Percentiles rank a stretch among this genome's conserved stretches.
These are phyloP conservation scores for Tulasnella sp. DNA, from an alignment of 768 basidiomycete genomes.

Conservation along the genomic window DNA sequence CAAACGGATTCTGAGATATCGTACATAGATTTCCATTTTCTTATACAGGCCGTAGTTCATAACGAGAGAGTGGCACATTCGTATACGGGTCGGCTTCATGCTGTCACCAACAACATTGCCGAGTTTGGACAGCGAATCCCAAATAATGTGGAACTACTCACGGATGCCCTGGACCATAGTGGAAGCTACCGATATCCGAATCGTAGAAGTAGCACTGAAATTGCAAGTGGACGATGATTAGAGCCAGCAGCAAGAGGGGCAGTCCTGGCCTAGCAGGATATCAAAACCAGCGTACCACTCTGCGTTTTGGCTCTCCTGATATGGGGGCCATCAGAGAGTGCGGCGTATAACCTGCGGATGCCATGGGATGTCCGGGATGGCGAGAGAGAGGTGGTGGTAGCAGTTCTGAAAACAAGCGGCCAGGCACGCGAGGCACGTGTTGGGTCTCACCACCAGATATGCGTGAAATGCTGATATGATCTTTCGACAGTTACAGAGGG, in stretches of 20 bases:
- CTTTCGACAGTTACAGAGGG: conserved; percentile 26
- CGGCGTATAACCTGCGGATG: conserved; percentile 25
- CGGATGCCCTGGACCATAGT: conserved; percentile 98
- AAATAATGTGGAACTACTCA: conserved; percentile 45
- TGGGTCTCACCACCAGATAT: background rate
- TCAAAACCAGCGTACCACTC: conserved; percentile 66
- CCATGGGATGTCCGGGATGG: conserved; percentile 17
- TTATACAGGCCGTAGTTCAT: conserved; percentile 99
- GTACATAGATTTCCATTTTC: conserved; percentile 99
- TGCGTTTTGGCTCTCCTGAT: conserved; percentile 80
- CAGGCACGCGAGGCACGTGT: conserved; percentile 29
- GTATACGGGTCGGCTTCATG: conserved; percentile 97
- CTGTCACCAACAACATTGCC: conserved; percentile 47
- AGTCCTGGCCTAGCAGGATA: background rate
- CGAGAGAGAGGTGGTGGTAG: background rate
- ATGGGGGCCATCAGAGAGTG: conserved; percentile 56
- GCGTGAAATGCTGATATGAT: background rate
- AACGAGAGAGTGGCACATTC: conserved; percentile 99
- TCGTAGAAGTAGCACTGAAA: conserved; percentile 97
- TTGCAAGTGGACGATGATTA: background rate
- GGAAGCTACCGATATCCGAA: conserved; percentile 98
- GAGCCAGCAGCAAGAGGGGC: background rate
- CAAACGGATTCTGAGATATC: conserved; percentile 44
- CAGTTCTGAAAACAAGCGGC: conserved; percentile 14
- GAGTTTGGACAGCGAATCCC: background rate